Percentiles rank a stretch among this genome's conserved stretches.
Conservation (phyloP, 2,329 filamentous ascomycete genomes). For the Byssoonygena ceratinophila region DNA sequence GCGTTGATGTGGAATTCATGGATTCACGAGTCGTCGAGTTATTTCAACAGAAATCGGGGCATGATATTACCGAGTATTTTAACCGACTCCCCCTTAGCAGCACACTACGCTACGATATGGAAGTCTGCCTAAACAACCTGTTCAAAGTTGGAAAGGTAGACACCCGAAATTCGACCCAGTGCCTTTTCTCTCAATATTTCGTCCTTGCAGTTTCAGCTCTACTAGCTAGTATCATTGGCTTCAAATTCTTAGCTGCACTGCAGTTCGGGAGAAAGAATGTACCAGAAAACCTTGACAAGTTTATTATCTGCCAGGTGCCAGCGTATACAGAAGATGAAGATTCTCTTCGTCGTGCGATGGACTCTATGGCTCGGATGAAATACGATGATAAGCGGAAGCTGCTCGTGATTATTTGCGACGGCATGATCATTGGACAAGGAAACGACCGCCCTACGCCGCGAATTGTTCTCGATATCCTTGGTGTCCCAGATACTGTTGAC, state of each 20-base stretch:
- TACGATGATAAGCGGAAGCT: conserved; percentile 99
- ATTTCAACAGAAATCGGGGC: conserved; percentile 64
- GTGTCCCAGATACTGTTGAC: conserved; percentile 85
- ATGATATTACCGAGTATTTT: conserved; percentile 78
- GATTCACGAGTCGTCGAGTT: conserved; percentile 59
- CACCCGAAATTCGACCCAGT: conserved; percentile 74
- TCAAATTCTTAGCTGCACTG: conserved; percentile 94
- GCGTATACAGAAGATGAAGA: conserved; percentile 98
- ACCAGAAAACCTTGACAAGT: conserved; percentile 95
- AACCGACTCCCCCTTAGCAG: conserved; percentile 50
- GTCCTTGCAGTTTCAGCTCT: conserved; percentile 74
- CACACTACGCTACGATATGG: conserved; percentile 44
- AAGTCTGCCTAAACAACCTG: conserved; percentile 88
- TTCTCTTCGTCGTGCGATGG: conserved; percentile 88
- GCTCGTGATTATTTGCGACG: conserved; percentile 83
- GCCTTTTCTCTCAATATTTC: conserved; percentile 81
- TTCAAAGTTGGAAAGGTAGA: conserved; percentile 91
- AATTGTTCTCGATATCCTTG: conserved; percentile 93
- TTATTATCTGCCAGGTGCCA: conserved; percentile 93
- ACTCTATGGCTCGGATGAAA: conserved; percentile 86
- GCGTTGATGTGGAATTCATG: conserved; percentile 67
- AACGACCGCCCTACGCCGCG: conserved; percentile 92
- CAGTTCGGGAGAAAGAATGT: conserved; percentile 87
- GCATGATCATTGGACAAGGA: conserved; percentile 98
- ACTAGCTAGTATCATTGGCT: conserved; percentile 69